Evolutionary conservation across 2,329 filamentous ascomycete species (phyloP).

Genomic region (Dothiorella sarmentorum): DNA sequence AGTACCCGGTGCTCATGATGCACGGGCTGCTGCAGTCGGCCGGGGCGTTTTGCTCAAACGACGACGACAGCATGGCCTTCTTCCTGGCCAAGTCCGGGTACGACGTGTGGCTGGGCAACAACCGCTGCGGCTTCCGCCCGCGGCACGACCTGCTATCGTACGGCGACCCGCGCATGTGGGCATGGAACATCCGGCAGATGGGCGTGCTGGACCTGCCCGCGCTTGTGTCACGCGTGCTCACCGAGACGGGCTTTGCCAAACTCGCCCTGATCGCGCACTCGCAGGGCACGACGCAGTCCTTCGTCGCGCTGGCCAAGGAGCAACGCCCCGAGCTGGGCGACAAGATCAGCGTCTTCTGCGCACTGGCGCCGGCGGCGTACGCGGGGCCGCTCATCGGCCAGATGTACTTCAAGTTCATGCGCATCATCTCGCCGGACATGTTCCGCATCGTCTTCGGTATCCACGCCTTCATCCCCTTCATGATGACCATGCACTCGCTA

Average conservation of each 20-base stretch:
- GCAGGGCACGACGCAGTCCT: conserved; percentile 84
- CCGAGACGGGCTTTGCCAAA: conserved; percentile 78
- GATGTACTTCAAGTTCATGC: conserved; percentile 90
- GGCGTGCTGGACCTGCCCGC: conserved; percentile 84
- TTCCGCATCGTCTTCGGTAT: conserved; percentile 87
- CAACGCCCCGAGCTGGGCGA: conserved; percentile 81
- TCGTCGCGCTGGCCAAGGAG: conserved; percentile 85
- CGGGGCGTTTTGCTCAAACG: conserved; percentile 85
- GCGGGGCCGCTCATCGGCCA: conserved; percentile 82
- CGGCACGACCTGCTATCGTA: conserved; percentile 68
- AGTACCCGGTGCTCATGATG: conserved; percentile 81
- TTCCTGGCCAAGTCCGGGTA: conserved; percentile 89
- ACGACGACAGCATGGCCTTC: conserved; percentile 86
- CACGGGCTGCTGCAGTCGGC: conserved; percentile 85
- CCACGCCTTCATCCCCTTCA: conserved; percentile 87
- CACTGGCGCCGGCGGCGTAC: conserved; percentile 84
- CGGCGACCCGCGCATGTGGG: conserved; percentile 87
- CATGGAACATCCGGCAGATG: conserved; percentile 87
- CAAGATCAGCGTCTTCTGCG: conserved; percentile 85
- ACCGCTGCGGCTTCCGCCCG: conserved; percentile 80
- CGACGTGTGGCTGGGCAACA: conserved; percentile 95
- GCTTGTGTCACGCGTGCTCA: conserved; percentile 72
- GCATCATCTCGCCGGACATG: conserved; percentile 67
- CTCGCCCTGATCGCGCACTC: conserved; percentile 82
- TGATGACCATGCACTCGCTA: conserved; percentile 76